A percentile compares a stretch with the other conserved stretches of the same genome.
Evolutionary conservation across 495 filamentous ascomycete genomes (phyloP).

Genomic region (Rhypophila decipiens): DNA sequence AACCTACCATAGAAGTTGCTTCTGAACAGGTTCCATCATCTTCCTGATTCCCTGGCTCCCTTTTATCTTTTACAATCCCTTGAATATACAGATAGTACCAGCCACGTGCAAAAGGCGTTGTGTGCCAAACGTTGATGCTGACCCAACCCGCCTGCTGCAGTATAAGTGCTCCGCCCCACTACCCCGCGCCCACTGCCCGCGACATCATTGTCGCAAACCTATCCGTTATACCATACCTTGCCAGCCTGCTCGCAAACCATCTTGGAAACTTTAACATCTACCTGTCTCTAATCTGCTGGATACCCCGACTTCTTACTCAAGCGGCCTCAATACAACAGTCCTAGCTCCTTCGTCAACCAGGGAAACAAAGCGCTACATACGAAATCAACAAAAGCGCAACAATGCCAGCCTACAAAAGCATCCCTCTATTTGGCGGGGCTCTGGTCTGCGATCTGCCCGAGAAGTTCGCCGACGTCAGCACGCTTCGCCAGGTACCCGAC

Average conservation of each 20-base stretch:
- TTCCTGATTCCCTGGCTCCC: too few species aligned
- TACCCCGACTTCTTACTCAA: too few species aligned
- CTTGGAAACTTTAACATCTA: too few species aligned
- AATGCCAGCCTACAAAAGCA: conserved; percentile 44
- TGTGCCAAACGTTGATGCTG: not conserved
- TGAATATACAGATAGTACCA: too few species aligned
- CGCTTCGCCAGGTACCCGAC: conserved; percentile 83
- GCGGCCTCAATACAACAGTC: too few species aligned
- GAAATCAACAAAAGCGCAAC: not conserved
- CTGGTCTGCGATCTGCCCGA: conserved; percentile 65
- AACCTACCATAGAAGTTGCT: too few species aligned
- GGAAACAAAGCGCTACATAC: too few species aligned
- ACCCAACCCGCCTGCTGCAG: not conserved
- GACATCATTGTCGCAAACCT: not conserved
- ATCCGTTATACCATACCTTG: not conserved
- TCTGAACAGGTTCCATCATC: too few species aligned
- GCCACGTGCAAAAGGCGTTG: not conserved
- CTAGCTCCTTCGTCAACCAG: too few species aligned
- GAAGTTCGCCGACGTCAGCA: conserved; percentile 73
- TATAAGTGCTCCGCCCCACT: too few species aligned
- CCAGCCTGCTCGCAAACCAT: not conserved
- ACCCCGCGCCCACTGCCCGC: too few species aligned
- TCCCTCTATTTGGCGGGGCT: conserved; percentile 74
- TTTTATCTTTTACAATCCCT: not conserved
- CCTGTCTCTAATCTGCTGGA: too few species aligned